These are phyloP conservation scores for Pleurotus ostreatus DNA, from an alignment of 768 basidiomycete species.

Conservation along the genomic window DNA sequence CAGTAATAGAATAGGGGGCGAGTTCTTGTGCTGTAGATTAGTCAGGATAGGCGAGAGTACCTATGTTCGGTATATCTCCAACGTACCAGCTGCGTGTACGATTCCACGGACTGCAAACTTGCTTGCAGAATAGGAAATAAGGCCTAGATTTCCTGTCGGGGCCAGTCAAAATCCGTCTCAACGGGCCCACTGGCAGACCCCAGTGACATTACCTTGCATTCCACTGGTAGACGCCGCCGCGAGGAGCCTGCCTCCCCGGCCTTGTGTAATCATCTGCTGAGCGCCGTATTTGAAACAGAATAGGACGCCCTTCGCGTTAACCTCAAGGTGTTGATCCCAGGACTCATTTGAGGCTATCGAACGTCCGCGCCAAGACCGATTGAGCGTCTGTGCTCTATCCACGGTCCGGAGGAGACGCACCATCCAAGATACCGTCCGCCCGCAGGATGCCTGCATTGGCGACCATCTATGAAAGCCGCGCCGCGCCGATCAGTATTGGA, in stretches of 20 bases:
- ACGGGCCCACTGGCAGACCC: too few relatives aligned
- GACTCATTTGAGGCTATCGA: background rate
- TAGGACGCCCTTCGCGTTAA: constrained; percentile 28
- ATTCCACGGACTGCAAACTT: constrained; percentile 42
- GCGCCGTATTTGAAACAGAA: constrained; percentile 35
- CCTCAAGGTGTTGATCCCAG: background rate
- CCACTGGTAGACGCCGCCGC: constrained; percentile 35
- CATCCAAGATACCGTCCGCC: background rate
- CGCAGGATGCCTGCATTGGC: background rate
- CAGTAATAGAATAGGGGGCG: constrained; percentile 32
- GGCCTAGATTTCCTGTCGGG: background rate
- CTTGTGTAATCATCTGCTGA: constrained; percentile 34
- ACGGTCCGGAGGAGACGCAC: background rate
- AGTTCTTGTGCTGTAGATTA: constrained; percentile 28
- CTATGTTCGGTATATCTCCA: background rate
- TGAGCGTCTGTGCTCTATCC: background rate
- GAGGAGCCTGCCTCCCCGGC: constrained; percentile 35
- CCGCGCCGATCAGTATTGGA: too few relatives aligned
- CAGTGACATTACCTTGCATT: constrained; percentile 26
- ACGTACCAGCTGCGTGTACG: constrained; percentile 32
- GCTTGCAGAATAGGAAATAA: constrained; percentile 26
- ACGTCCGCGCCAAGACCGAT: background rate
- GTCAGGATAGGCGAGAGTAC: background rate
- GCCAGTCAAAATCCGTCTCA: too few relatives aligned
- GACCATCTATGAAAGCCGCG: background rate